Evolutionary conservation across 352 stramenopile genomes (phyloP), one percentile per base, ranked within the genome.

Genomic region (Phytopythium aichiense): DNA sequence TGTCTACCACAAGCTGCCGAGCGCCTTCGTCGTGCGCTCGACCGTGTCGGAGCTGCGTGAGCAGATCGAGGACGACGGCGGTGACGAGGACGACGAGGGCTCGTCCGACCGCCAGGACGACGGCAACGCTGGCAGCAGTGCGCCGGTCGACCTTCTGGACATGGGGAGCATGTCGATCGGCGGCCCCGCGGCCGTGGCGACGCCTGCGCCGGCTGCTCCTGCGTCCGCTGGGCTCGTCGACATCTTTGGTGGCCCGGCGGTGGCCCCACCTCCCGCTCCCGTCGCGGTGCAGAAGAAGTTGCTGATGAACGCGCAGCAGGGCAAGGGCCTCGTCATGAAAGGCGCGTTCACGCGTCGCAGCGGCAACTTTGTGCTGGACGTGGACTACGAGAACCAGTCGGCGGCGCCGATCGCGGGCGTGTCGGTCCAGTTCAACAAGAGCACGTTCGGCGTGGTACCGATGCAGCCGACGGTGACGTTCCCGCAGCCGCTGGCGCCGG

Each of bases 371-470:
- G 68, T 89, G 55, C 60, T 94, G 45, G 86, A 94, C 25, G 69
- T 92, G 20, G 80, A 92, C 56, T 84, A 79, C 46, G 79, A 98
- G 69, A 98, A 98, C 73, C 92, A 94, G 64, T 90, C 87, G 23
- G 68, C 89, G 28, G 75, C 96, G 28, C 83, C 92, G 60, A 91
- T 99, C 61, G 61, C 69, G 2, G 80, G 84, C 12, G 74, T 99
- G 33, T 96, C 95, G 37, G 95, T 99, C 60, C 96, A 99, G 72
- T 80, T 99, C 37, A 99, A 99, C 84, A 99, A 99, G 81, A 98
- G 96, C 70, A 96, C 94, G 33, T 99, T 99, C 73, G 95, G 96
- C 40, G 83, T 99, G 16, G 91, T 93, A 51, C 96, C 96, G 7
- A 81, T 92, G 68, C 94, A 96, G 64, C 91, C 95, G 59, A 91